phyloP scores from a whole-genome alignment of 2,329 filamentous ascomycete species.

The Coccinonectria pachysandricola region DNA sequence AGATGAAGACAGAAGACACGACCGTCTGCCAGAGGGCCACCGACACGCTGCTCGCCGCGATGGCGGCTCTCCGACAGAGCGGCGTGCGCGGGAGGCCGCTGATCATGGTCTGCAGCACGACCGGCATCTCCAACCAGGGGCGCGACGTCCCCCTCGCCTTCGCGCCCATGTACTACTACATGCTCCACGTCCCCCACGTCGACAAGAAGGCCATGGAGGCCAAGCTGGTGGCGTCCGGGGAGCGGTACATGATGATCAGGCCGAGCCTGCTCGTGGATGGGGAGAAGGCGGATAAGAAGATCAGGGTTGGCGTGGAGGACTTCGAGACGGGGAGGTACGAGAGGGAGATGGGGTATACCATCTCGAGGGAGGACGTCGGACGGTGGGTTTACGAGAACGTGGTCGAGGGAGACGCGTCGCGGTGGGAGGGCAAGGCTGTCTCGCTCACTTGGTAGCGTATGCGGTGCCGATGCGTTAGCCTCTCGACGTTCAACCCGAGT shows the following conservation, averaged over 20 bases:
- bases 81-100: constrained; percentile 21
- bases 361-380: constrained; percentile 32
- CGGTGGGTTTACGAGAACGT: constrained; percentile 31
- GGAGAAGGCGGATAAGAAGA: constrained; percentile 10
- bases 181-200: constrained; percentile 31
- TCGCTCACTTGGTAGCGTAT: constrained; percentile 22
- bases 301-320: constrained; percentile 25
- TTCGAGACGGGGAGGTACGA: constrained; percentile 21
- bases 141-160: constrained; percentile 28
- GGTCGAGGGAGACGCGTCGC: constrained; percentile 9
- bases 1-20: constrained; percentile 25
- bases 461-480: too few species aligned
- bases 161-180: constrained; percentile 31
- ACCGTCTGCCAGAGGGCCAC: constrained; percentile 30
- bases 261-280: constrained; percentile 25
- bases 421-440: constrained; percentile 20
- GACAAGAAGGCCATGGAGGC: constrained; percentile 40
- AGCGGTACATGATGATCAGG: constrained; percentile 26
- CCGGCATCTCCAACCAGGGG: constrained; percentile 25
- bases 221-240: constrained; percentile 13
- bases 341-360: constrained; percentile 30
- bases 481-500: too few species aligned
- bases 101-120: constrained; percentile 29
- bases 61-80: constrained; percentile 15
- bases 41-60: constrained; percentile 23